Evolutionary conservation across 306 rosid genomes (phyloP).

Genomic region (Phaseolus lunatus): DNA sequence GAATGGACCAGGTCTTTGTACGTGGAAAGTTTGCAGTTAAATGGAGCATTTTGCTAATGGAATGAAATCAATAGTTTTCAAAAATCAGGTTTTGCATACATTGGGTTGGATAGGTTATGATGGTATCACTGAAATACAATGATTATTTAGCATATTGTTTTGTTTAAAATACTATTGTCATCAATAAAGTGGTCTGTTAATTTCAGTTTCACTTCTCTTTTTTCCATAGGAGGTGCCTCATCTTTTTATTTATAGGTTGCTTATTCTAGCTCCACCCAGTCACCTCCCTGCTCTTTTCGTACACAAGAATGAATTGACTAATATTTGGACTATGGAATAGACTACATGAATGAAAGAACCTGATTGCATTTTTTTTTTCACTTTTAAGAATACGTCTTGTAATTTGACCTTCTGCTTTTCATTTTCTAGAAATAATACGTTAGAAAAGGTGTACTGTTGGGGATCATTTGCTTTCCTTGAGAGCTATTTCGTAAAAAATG

Average conservation of each 20-base stretch:
- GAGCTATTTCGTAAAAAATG: slow-evolving; percentile 10
- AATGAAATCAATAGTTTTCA: neutral
- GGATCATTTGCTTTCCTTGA: slow-evolving; percentile 30
- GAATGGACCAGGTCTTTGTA: neutral
- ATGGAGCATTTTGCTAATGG: no score
- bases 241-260: neutral
- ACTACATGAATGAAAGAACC: slow-evolving; percentile 14
- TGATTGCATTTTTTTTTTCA: slow-evolving; percentile 9
- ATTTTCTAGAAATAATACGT: neutral
- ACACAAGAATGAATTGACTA: slow-evolving; percentile 3
- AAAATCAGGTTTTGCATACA: slow-evolving; percentile 8
- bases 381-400: slow-evolving; percentile 4
- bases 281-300: slow-evolving; percentile 15
- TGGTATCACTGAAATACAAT: slow-evolving; percentile 13
- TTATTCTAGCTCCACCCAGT: neutral
- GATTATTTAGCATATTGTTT: neutral
- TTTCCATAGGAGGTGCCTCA: slow-evolving; percentile 2
- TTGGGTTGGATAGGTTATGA: slow-evolving; percentile 24
- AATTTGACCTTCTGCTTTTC: slow-evolving; percentile 30
- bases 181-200: slow-evolving; percentile 1
- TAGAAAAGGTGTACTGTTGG: slow-evolving; percentile 10
- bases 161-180: slow-evolving; percentile 10
- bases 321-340: slow-evolving; percentile 31
- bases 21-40: neutral
- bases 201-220: slow-evolving; percentile 6